Percentiles rank a stretch among this genome's conserved stretches.
phyloP scores from a whole-genome alignment of 2,329 filamentous ascomycete genomes.

The Dactylellina leptospora region DNA sequence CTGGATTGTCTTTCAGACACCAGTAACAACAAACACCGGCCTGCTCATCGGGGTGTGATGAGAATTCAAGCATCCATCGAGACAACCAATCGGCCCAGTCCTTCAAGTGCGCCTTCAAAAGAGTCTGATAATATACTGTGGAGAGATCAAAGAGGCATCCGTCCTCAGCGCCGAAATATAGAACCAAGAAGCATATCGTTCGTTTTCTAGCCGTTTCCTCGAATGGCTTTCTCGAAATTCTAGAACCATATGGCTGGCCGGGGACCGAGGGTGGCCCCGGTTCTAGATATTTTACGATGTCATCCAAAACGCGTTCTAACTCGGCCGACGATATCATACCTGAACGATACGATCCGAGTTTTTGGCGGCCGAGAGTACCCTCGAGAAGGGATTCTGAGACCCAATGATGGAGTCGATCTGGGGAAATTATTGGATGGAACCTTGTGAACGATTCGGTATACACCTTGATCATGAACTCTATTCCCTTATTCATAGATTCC shows the following conservation, averaged over 20 bases:
- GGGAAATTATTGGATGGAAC: conserved; percentile 4
- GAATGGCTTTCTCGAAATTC: not conserved
- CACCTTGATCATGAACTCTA: not conserved
- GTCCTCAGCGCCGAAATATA: not conserved
- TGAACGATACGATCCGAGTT: not conserved
- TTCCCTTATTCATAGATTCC: not conserved
- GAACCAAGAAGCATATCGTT: not conserved
- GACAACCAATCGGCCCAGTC: not conserved
- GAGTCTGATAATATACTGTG: not conserved
- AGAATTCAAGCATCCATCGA: not conserved
- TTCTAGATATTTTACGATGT: not conserved
- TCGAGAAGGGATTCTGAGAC: not conserved
- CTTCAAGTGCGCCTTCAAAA: not conserved
- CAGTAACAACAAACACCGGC: too few relatives aligned
- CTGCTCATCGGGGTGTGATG: too few relatives aligned
- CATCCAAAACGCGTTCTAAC: not conserved
- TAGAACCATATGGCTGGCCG: too few relatives aligned
- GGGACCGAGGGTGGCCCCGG: not conserved
- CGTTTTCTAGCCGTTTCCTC: not conserved
- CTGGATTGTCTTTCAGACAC: too few relatives aligned
- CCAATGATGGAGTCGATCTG: not conserved
- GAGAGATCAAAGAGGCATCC: not conserved
- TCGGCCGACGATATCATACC: not conserved
- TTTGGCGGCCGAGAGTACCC: not conserved
- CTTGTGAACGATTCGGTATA: conserved; percentile 11